Conservation (phyloP, 2,329 filamentous ascomycete species). For the Phialophora macrospora region DNA sequence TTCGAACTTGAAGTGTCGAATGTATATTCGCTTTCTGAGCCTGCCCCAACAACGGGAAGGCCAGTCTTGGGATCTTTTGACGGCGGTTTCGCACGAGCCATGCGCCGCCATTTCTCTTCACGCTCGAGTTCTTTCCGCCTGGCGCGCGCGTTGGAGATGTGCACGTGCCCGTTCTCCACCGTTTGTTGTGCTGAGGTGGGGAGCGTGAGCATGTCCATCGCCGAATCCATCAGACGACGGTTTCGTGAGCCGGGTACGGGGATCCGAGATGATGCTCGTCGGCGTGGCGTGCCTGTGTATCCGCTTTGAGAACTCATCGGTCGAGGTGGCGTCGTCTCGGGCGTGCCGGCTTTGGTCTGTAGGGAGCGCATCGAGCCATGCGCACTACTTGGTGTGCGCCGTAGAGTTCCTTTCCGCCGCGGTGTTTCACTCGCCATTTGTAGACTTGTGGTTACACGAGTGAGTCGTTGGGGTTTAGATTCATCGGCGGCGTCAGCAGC, state of each 20-base stretch:
- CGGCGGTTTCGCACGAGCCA: constrained; percentile 60
- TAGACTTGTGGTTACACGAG: constrained; percentile 65
- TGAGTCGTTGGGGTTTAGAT: constrained; percentile 51
- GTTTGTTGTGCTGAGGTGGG: constrained; percentile 47
- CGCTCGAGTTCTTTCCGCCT: constrained; percentile 63
- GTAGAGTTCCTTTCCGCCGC: constrained; percentile 58
- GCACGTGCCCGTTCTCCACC: constrained; percentile 53
- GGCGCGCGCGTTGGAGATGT: constrained; percentile 33
- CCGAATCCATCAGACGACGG: constrained; percentile 62
- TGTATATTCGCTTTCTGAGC: constrained; percentile 58
- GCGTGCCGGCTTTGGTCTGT: constrained; percentile 40
- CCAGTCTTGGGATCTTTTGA: constrained; percentile 44
- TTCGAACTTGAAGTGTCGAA: constrained; percentile 86
- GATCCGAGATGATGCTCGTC: constrained; percentile 57
- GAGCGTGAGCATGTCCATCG: constrained; percentile 68
- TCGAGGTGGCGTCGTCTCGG: constrained; percentile 44
- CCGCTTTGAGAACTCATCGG: constrained; percentile 44
- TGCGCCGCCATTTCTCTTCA: constrained; percentile 70
- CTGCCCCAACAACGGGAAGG: constrained; percentile 52
- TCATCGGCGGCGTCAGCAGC: constrained; percentile 35
- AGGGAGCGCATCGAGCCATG: constrained; percentile 50
- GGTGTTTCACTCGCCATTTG: constrained; percentile 62
- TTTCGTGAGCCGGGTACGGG: constrained; percentile 45
- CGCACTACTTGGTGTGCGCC: constrained; percentile 55
- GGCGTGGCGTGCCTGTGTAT: constrained; percentile 50